Evolutionary conservation across 139 green algal genomes (phyloP), one percentile per base, ranked within the genome.

Genomic region (Asterochloris erici): DNA sequence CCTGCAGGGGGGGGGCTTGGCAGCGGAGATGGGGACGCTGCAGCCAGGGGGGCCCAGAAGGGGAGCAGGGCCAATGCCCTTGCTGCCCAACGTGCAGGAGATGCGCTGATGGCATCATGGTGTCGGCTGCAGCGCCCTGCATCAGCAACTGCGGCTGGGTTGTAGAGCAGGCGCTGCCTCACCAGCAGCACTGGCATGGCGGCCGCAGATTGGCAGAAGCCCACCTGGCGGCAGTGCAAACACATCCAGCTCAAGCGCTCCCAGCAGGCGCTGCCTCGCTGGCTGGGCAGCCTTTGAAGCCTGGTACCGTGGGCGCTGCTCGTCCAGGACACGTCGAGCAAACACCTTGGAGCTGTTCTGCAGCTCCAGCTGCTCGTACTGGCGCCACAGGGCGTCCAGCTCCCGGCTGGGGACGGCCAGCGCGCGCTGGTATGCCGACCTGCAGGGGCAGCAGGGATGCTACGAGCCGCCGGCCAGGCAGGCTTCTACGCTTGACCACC

Each of bases 291-390:
- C 69, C 10, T 70, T 75, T 2, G 90, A 93, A 23, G 90, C 88
- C 66, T 93, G 84, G 89, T 95, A 96, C 19, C 86, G 85, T 0
- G 93, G 92, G 47, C 93, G 84, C 85, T 93, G 92, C 86, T 99
- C 96, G 29, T 95, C 93, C 61, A 98, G 81, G 69, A 95, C 84
- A 47, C 91, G 85, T 12, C 81, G 80, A 27, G 84, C 85, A 47
- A 98, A 87, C 73, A 88, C 80, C 77, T 90, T 90, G 84, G 90
- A 91, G 75, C 66, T 82, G 23, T 89, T 84, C 13, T 62, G 78
- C 64, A 88, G 91, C 85, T 99, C 96, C 85, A 97, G 97, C 0
- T 79, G 81, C 88, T 98, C 95, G 79, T 98, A 99, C 16, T 89
- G 86, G 0, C 88, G 84, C 95, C 96, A 99, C 75, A 98, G 84